Evolutionary conservation across 805 yeast species (phyloP), one percentile per base, ranked within the genome.

Genomic region (Monosporozyma solicola): DNA sequence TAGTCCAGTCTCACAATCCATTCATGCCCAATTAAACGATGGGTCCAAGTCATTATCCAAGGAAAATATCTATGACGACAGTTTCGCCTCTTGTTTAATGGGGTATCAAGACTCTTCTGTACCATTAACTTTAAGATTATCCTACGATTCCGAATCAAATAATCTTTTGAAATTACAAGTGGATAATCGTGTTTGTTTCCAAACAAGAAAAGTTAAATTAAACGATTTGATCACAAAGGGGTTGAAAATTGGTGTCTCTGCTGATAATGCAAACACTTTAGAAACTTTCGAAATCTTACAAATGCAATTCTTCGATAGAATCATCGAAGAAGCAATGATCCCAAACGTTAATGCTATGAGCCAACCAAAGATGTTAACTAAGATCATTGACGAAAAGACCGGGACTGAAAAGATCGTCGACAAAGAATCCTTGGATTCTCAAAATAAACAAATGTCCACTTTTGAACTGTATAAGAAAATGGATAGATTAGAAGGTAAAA

Each of bases 181-280:
- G 49, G 88, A 87, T 66, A 87, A 87, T 65, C 80, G 79, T 59
- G 73, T 86, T 53, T 82, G 90, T 63, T 80, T 85, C 67, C 82
- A 82, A 66, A 83, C 90, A 0, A 77, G 79, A 53, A 67, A 79
- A 52, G 71, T 86, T 45, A 62, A 67, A 35, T 64, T 86, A 16
- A 79, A 79, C 33, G 55, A 65, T 5, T 41, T 24, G 22, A 27
- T 32, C 3, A 22, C 22, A 7, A 50, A 49, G 9, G 25, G 25
- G 13, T 74, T 77, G 55, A 73, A 68, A 50, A 54, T 85, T 47
- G 89, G 89, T 55, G 68, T 80, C 5, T 71, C 83, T 35, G 86
- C 85, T 2, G 61, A 61, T 15, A 69, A 80, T 27, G 74, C 70
- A 10, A 65, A 66, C n/a, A 64, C 69, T 43, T 72, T 77, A 31